These are phyloP conservation scores for Lasiodiplodia sp. DNA, from an alignment of 2,329 filamentous ascomycete species.

Conservation along the genomic window DNA sequence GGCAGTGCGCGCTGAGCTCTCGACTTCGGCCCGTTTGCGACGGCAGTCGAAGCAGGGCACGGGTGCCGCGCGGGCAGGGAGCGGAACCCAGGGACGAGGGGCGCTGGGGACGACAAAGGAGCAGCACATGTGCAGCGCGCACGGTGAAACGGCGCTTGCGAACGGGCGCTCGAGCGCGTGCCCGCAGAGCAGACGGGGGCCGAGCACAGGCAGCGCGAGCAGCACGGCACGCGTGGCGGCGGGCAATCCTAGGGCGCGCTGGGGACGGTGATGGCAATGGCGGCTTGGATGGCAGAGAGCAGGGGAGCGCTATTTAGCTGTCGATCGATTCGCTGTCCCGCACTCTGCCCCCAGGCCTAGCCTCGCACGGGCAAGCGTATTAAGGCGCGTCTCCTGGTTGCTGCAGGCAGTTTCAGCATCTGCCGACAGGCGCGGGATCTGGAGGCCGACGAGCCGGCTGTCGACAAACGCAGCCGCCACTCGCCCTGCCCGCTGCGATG, in stretches of 20 bases:
- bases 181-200: not conserved
- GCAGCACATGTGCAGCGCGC: constrained; percentile 17
- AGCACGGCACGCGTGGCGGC: constrained; percentile 15
- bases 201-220: not conserved
- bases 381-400: constrained; percentile 18
- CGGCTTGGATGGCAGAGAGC: not conserved
- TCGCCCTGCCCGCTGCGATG: not conserved
- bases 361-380: constrained; percentile 16
- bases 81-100: constrained; percentile 12
- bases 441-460: constrained; percentile 11
- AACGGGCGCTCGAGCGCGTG: constrained; percentile 3
- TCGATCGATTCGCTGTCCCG: constrained; percentile 22
- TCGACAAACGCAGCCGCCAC: not conserved
- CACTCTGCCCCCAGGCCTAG: constrained; percentile 18
- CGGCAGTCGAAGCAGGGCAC: constrained; percentile 7
- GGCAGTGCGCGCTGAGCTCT: constrained; percentile 1
- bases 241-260: not conserved
- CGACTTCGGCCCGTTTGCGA: constrained; percentile 21
- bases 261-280: constrained; percentile 6
- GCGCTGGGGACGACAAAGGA: constrained; percentile 23
- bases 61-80: constrained; percentile 14
- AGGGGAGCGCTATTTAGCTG: constrained; percentile 21
- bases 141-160: constrained; percentile 13
- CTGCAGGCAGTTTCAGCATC: constrained; percentile 23
- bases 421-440: constrained; percentile 17